A percentile compares a stretch with the other conserved stretches of the same genome.
phyloP scores from a whole-genome alignment of 2,329 filamentous ascomycete genomes.

The Talaromyces sp. region DNA sequence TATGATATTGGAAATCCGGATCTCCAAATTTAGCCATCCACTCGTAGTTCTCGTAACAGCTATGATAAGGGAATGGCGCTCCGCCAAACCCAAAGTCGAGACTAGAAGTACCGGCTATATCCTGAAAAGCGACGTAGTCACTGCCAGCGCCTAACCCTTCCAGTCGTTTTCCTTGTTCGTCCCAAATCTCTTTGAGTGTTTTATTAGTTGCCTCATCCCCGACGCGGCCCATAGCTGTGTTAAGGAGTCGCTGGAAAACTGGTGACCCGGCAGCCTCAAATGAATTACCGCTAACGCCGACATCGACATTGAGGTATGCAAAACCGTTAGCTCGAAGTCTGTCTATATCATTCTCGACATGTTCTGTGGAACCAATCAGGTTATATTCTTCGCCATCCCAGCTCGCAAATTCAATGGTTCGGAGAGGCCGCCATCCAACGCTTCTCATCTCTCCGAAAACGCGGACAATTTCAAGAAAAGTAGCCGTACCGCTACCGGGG shows the following conservation, averaged over 20 bases:
- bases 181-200: slow-evolving; percentile 73
- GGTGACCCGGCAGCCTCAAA: slow-evolving; percentile 80
- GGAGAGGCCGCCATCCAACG: slow-evolving; percentile 81
- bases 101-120: slow-evolving; percentile 83
- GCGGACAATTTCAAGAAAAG: slow-evolving; percentile 83
- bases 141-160: slow-evolving; percentile 69
- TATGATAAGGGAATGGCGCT: slow-evolving; percentile 66
- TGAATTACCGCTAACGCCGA: slow-evolving; percentile 69
- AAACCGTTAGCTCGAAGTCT: slow-evolving; percentile 68
- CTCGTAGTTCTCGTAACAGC: slow-evolving; percentile 84
- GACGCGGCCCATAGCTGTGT: slow-evolving; percentile 70
- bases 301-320: slow-evolving; percentile 89
- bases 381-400: slow-evolving; percentile 97
- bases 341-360: slow-evolving; percentile 80
- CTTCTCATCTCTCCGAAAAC: slow-evolving; percentile 75
- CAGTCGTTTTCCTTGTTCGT: slow-evolving; percentile 56
- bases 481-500: slow-evolving; percentile 81
- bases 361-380: slow-evolving; percentile 88
- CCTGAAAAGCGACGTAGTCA: slow-evolving; percentile 87
- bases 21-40: slow-evolving; percentile 81
- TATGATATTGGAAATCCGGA: slow-evolving; percentile 78
- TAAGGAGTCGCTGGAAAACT: slow-evolving; percentile 68
- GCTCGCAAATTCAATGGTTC: slow-evolving; percentile 94
- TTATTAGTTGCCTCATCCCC: slow-evolving; percentile 67
- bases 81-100: slow-evolving; percentile 79